Evolutionary conservation across 331 rosid species (phyloP).

Genomic region (Pyracantha coccinea): DNA sequence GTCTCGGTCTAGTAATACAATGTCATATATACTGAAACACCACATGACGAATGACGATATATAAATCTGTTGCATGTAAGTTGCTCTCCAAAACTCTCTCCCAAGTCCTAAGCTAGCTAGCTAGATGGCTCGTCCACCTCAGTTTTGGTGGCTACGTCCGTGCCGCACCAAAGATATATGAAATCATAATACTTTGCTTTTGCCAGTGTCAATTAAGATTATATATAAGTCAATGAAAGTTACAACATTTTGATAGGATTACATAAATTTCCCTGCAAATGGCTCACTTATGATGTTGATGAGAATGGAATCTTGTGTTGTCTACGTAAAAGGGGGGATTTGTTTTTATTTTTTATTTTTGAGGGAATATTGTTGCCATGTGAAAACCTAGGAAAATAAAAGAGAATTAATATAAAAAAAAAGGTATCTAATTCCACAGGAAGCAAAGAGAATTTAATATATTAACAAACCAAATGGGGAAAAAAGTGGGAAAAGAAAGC

Average conservation of each 20-base stretch:
- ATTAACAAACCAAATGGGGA: neutral
- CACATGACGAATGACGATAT: too few species aligned
- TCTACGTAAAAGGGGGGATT: neutral
- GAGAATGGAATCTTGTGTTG: neutral
- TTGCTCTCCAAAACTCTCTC: too few species aligned
- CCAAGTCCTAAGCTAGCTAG: too few species aligned
- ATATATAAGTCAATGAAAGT: neutral
- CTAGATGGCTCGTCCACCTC: too few species aligned
- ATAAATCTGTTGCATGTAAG: too few species aligned
- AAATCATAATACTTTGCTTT: too few species aligned
- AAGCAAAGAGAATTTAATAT: neutral
- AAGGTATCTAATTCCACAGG: conserved; percentile 2
- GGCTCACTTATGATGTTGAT: neutral
- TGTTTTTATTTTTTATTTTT: neutral
- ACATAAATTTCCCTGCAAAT: neutral
- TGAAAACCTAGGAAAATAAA: neutral
- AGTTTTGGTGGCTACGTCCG: too few species aligned
- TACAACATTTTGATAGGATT: neutral
- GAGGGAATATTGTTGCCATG: neutral
- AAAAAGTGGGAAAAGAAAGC: neutral
- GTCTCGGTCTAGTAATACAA: too few species aligned
- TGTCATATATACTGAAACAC: too few species aligned
- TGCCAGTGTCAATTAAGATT: too few species aligned
- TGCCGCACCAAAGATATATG: too few species aligned
- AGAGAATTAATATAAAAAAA: neutral